phyloP scores from a whole-genome alignment of 1,139 yeast genomes.

The Blastobotrys buckinghamii region DNA sequence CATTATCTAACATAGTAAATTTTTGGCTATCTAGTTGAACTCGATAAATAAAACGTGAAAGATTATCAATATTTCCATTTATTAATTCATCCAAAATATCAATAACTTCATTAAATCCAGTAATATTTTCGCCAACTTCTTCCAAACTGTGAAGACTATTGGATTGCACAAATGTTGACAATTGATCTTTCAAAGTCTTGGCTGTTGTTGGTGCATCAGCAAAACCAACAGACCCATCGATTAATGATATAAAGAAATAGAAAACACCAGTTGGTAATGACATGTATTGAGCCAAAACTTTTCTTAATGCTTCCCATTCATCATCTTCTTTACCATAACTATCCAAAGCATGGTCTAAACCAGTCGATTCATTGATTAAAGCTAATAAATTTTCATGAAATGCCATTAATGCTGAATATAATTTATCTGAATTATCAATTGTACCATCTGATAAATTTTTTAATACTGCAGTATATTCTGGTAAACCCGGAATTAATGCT shows the following conservation, averaged over 20 bases:
- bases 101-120: not conserved
- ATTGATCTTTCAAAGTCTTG: not conserved
- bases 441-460: not conserved
- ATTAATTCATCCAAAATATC: not conserved
- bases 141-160: not conserved
- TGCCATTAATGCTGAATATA: not conserved
- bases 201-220: not conserved
- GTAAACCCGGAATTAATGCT: not conserved
- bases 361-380: not conserved
- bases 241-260: not conserved
- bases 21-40: not conserved
- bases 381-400: not conserved
- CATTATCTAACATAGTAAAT: not conserved
- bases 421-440: not conserved
- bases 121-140: not conserved
- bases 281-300: not conserved
- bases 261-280: not conserved
- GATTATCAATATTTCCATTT: not conserved
- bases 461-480: not conserved
- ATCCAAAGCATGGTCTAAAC: not conserved
- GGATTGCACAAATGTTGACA: not conserved
- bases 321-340: not conserved
- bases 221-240: not conserved
- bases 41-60: not conserved
- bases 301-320: conserved; percentile 1